phyloP scores from a whole-genome alignment of 352 stramenopile genomes.

The Globisporangium sylvaticum region DNA sequence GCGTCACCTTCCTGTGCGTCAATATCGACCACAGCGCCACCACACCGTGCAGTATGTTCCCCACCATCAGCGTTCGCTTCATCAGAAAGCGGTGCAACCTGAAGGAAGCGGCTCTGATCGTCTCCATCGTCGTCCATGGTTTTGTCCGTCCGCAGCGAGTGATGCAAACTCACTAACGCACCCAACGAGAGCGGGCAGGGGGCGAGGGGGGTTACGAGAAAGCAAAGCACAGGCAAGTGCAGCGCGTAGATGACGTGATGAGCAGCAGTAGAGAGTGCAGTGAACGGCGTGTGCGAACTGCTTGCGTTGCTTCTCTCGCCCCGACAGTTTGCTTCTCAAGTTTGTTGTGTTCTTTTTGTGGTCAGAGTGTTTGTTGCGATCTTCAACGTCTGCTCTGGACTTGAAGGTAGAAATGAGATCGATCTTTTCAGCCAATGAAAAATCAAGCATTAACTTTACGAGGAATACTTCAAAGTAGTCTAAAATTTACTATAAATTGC shows the following conservation, averaged over 20 bases:
- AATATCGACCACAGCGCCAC: background rate
- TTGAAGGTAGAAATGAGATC: background rate
- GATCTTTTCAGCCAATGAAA: too few relatives aligned
- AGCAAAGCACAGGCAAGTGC: background rate
- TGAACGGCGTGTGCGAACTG: background rate
- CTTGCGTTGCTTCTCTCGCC: background rate
- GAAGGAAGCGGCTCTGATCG: background rate
- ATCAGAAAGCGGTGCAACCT: background rate
- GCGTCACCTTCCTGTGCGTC: background rate
- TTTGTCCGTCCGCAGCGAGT: background rate
- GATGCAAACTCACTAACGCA: background rate
- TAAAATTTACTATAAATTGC: background rate
- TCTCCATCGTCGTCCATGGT: background rate
- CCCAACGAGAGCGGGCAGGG: background rate
- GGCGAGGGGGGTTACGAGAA: background rate
- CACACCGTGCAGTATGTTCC: background rate
- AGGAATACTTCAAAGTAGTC: background rate
- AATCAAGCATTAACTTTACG: background rate
- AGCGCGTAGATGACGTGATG: background rate
- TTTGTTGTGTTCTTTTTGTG: background rate
- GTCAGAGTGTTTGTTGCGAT: background rate
- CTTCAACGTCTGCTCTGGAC: background rate
- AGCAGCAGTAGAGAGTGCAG: background rate
- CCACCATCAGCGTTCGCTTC: background rate
- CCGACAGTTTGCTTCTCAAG: too few relatives aligned